Conservation (phyloP, 1,284 basidiomycete species). For the Ganoderma meredithae region DNA sequence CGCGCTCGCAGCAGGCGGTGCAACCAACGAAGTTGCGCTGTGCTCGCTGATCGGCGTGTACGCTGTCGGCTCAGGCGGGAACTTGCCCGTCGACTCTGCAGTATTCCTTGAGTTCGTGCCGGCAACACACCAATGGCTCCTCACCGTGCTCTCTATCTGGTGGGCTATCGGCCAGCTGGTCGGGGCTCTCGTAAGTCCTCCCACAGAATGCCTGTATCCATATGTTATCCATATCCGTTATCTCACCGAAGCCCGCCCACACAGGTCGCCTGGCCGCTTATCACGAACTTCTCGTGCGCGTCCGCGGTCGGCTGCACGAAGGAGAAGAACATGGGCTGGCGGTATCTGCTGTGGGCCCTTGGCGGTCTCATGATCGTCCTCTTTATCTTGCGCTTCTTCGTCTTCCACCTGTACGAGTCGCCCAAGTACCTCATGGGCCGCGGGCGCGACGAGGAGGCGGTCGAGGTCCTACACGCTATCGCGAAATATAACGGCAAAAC, state of each 20-base stretch:
- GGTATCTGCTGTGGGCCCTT: conserved; percentile 68
- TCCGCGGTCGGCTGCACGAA: conserved; percentile 49
- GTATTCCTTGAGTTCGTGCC: conserved; percentile 75
- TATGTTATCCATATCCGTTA: conserved; percentile 37
- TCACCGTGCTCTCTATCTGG: conserved; percentile 68
- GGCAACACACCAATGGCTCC: conserved; percentile 64
- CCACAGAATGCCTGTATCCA: conserved; percentile 63
- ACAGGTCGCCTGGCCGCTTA: conserved; percentile 62
- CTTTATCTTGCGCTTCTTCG: conserved; percentile 72
- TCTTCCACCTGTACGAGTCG: conserved; percentile 75
- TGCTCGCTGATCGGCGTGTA: conserved; percentile 60
- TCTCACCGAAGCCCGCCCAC: conserved; percentile 31
- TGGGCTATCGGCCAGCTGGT: conserved; percentile 71
- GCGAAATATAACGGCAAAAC: conserved; percentile 69
- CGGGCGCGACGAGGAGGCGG: conserved; percentile 73
- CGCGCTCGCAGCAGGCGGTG: conserved; percentile 64
- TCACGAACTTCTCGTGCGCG: conserved; percentile 64
- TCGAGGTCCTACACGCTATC: conserved; percentile 72
- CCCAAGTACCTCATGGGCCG: conserved; percentile 78
- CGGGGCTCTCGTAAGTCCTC: conserved; percentile 60
- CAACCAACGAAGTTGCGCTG: conserved; percentile 58
- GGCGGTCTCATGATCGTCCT: conserved; percentile 67
- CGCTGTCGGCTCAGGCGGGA: conserved; percentile 74
- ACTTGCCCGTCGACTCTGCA: conserved; percentile 79
- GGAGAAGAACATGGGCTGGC: conserved; percentile 68